Evolutionary conservation across 441 rosid species (phyloP).

Genomic region (Populus trichocarpa): DNA sequence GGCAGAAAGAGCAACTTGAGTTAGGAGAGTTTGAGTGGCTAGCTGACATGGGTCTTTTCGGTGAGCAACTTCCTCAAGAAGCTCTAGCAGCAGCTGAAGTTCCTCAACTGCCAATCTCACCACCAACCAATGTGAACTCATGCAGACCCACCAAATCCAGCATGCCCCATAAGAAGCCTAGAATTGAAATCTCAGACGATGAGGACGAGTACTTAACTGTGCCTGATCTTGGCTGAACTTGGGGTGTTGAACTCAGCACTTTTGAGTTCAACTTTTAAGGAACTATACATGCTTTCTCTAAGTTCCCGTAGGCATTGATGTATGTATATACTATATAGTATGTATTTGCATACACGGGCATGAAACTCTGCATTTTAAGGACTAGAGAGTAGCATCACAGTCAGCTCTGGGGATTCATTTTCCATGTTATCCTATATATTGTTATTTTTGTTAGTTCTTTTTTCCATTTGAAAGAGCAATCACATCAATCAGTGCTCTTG

Average conservation of each 20-base stretch:
- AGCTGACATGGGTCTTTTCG: conserved; percentile 64
- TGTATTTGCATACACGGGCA: not conserved
- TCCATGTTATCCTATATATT: not conserved
- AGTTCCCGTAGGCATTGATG: not conserved
- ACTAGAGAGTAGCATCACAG: not conserved
- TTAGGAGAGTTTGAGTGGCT: conserved; percentile 88
- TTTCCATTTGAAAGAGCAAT: not conserved
- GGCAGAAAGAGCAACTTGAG: conserved; percentile 75
- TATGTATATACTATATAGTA: not conserved
- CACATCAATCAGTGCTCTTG: not conserved
- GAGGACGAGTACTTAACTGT: conserved; percentile 81
- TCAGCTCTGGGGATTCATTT: not conserved
- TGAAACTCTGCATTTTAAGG: not conserved
- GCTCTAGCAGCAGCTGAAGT: conserved; percentile 67
- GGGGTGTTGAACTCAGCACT: not conserved
- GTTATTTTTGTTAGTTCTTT: too few species aligned
- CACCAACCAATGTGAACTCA: conserved; percentile 29
- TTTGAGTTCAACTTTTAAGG: not conserved
- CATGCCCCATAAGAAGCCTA: conserved; percentile 73
- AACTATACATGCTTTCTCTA: not conserved
- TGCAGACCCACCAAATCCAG: conserved; percentile 45
- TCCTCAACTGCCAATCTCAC: conserved; percentile 63
- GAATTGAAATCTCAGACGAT: conserved; percentile 50
- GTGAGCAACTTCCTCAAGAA: conserved; percentile 61
- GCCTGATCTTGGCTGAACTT: conserved; percentile 54